A percentile compares a stretch with the other conserved stretches of the same genome.
Conservation (phyloP, 2,329 filamentous ascomycete species). For the Thermothelomyces thermophilus region DNA sequence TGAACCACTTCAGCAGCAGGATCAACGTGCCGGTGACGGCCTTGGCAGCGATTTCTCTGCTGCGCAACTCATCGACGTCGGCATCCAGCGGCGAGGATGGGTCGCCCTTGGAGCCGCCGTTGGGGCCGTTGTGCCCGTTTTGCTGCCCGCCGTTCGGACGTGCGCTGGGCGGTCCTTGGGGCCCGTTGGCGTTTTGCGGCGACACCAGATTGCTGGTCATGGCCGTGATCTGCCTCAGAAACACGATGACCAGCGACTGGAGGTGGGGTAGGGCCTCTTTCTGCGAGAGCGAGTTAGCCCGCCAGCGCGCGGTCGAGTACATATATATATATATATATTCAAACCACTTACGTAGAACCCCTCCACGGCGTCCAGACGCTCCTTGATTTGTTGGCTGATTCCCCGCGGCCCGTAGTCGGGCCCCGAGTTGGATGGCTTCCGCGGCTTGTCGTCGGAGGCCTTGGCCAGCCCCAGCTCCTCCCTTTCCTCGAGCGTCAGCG, state of each 20-base stretch:
- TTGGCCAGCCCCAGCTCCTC: constrained; percentile 43
- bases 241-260: constrained; percentile 87
- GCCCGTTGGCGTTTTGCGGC: constrained; percentile 40
- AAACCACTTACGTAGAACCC: constrained; percentile 67
- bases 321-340: no score
- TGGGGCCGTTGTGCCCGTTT: constrained; percentile 28
- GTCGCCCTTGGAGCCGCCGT: constrained; percentile 31
- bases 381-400: constrained; percentile 50
- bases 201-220: constrained; percentile 82
- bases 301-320: background rate
- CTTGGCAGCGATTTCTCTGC: constrained; percentile 82
- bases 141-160: constrained; percentile 35
- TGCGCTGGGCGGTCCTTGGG: constrained; percentile 33
- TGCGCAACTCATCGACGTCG: constrained; percentile 74
- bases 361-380: constrained; percentile 68
- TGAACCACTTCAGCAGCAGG: constrained; percentile 92
- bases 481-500: constrained; percentile 36
- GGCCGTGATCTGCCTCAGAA: constrained; percentile 79
- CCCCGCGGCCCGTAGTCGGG: constrained; percentile 47
- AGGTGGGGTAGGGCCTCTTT: constrained; percentile 72
- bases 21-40: constrained; percentile 85
- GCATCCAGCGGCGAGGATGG: constrained; percentile 53
- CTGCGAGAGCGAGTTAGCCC: constrained; percentile 40
- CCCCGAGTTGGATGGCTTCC: constrained; percentile 31
- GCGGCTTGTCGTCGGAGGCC: constrained; percentile 34